Evolutionary conservation across 192 early-diverging fungal genomes (phyloP).

Genomic region (Coemansia sp.): DNA sequence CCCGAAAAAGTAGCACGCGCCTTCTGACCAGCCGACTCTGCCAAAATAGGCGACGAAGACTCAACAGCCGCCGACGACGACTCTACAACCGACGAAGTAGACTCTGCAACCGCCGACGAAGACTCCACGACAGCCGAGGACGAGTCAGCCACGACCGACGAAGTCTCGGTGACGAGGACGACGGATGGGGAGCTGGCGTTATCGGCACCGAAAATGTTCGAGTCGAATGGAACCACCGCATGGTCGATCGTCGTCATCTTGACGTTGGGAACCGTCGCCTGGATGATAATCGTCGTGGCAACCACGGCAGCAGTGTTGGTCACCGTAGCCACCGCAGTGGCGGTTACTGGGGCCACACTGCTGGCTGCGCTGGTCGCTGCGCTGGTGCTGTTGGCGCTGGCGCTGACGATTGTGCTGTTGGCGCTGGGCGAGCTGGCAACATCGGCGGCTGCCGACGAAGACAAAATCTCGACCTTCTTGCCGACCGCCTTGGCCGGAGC

Average conservation of each 20-base stretch:
- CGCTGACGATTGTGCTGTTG: neutral
- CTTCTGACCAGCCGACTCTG: slow-evolving; percentile 17
- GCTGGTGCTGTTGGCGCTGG: neutral
- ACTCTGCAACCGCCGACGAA: neutral
- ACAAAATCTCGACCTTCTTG: slow-evolving; percentile 3
- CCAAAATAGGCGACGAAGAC: slow-evolving; percentile 19
- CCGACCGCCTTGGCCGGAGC: slow-evolving; percentile 2
- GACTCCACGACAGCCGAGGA: neutral
- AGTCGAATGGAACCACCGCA: slow-evolving; percentile 40
- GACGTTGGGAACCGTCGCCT: slow-evolving; percentile 14
- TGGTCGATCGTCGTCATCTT: slow-evolving; percentile 44
- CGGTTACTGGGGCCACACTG: neutral
- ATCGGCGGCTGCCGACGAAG: neutral
- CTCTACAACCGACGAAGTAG: neutral
- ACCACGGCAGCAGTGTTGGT: neutral
- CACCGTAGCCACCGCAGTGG: neutral
- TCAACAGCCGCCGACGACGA: neutral
- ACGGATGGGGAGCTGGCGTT: neutral
- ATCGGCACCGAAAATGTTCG: slow-evolving; percentile 36
- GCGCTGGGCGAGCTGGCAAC: neutral
- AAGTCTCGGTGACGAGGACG: neutral
- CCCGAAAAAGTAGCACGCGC: neutral
- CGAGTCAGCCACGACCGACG: neutral
- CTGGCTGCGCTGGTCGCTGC: neutral
- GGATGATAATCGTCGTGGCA: slow-evolving; percentile 8